Conservation (phyloP, 371 early-diverging fungal species). For the Mycotypha africana region DNA sequence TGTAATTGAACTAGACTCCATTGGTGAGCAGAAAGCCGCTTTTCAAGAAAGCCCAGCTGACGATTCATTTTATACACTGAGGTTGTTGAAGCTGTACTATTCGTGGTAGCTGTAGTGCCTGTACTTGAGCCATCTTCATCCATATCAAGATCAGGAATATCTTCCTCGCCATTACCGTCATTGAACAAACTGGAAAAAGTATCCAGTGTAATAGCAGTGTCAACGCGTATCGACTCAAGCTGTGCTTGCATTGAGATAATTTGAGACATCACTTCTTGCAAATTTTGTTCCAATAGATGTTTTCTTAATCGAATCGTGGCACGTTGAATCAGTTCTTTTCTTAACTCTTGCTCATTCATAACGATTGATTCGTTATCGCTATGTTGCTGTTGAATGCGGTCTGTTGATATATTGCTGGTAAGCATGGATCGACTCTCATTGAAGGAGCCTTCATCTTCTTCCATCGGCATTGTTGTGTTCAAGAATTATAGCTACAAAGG, state of each 20-base stretch:
- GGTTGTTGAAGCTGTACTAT: too few species aligned
- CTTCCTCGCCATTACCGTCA: too few species aligned
- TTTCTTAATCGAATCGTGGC: constrained; percentile 16
- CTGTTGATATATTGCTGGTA: too few species aligned
- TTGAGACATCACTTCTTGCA: constrained; percentile 24
- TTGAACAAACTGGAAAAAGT: constrained; percentile 17
- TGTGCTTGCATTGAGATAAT: constrained; percentile 20
- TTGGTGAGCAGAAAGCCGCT: constrained; percentile 19
- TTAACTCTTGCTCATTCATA: constrained; percentile 10
- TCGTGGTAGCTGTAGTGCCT: too few species aligned
- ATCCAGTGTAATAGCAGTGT: constrained; percentile 25
- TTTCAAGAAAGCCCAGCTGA: constrained; percentile 32
- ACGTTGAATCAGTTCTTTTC: constrained; percentile 17
- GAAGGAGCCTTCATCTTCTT: not conserved
- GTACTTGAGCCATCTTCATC: too few species aligned
- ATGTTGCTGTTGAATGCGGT: too few species aligned
- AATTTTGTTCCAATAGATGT: constrained; percentile 13
- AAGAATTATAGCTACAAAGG: too few species aligned
- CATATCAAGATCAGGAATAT: too few species aligned
- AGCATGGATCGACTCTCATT: too few species aligned
- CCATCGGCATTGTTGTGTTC: constrained; percentile 7
- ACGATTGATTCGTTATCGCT: too few species aligned
- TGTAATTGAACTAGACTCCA: too few species aligned
- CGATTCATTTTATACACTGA: constrained; percentile 14
- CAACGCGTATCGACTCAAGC: constrained; percentile 23